phyloP scores from a whole-genome alignment of 2,329 filamentous ascomycete genomes.

The Monosporascus ibericus region DNA sequence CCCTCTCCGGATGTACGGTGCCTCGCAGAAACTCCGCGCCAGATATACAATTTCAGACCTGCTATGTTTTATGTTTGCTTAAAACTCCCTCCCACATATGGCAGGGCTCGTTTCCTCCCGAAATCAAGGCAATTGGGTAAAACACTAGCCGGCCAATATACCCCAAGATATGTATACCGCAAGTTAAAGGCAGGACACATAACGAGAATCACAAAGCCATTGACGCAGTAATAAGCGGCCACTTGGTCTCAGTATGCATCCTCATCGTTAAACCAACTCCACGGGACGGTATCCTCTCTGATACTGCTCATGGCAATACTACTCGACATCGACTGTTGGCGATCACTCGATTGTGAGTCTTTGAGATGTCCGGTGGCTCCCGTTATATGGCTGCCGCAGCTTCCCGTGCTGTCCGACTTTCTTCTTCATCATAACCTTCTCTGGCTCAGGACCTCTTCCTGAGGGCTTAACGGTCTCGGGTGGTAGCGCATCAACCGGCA shows the following conservation, averaged over 20 bases:
- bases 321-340: constrained; percentile 19
- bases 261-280: neutral
- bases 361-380: constrained; percentile 5
- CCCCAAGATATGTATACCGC: neutral
- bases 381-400: constrained; percentile 19
- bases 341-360: constrained; percentile 17
- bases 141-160: too few relatives aligned
- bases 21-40: too few relatives aligned
- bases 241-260: neutral
- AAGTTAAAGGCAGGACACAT: too few relatives aligned
- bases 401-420: constrained; percentile 27
- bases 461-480: constrained; percentile 39
- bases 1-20: too few relatives aligned
- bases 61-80: too few relatives aligned
- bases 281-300: constrained; percentile 3
- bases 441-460: constrained; percentile 36
- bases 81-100: too few relatives aligned
- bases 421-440: constrained; percentile 34
- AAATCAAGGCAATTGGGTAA: too few relatives aligned
- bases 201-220: neutral
- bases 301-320: constrained; percentile 9
- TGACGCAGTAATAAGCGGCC: neutral
- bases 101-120: too few relatives aligned
- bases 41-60: too few relatives aligned
- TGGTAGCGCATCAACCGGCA: constrained; percentile 40